Evolutionary conservation across 495 filamentous ascomycete genomes (phyloP), one percentile per base, ranked within the genome.

Genomic region (Penicillium lagena): DNA sequence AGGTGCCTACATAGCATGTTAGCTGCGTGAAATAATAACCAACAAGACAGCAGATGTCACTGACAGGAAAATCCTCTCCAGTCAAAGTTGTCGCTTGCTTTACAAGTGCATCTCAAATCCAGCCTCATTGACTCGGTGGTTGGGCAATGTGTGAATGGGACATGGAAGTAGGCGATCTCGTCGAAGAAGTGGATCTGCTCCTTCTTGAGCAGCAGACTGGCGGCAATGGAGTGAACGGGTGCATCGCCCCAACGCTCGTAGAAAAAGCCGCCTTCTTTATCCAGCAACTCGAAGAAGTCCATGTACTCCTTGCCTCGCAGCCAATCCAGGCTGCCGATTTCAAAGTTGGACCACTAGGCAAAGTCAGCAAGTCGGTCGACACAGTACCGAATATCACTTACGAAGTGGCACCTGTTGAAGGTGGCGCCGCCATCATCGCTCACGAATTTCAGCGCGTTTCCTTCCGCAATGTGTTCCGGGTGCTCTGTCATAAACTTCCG

Each of bases 111-210:
- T 63, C 87, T 90, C 42, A 87, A 76, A 45, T 95, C 85, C 45
- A 87, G 58, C 47, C 89, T 74, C 29, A 76, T 76, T 64, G 93
- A 71, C 65, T 97, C 89, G 17, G 83, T 83, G 0, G 87, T 93
- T 4, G 93, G 93, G 62, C 93, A 98, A 68, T 98, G 93, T 15
- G 91, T 97, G 60, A 98, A 98, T 7, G 93, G 93, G n/a, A 95
- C 86, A 58, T 98, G 93, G 67, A 89, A 97, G 67, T 98, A 98
- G 45, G 86, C 93, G 52, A 98, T 97, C 56, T 98, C 93, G 59
- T 98, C 87, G 75, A 95, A 98, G 73, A 98, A 98, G 56, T 97
- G 91, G 50, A 98, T 83, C 59, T 98, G 78, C 44, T 94, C 86
- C 70, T 95, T 96, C 57, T 82, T 80, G 49, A 98, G 72, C 62